Evolutionary conservation across 768 basidiomycete species (phyloP), one percentile per base, ranked within the genome.

Genomic region (Mrakia frigida): DNA sequence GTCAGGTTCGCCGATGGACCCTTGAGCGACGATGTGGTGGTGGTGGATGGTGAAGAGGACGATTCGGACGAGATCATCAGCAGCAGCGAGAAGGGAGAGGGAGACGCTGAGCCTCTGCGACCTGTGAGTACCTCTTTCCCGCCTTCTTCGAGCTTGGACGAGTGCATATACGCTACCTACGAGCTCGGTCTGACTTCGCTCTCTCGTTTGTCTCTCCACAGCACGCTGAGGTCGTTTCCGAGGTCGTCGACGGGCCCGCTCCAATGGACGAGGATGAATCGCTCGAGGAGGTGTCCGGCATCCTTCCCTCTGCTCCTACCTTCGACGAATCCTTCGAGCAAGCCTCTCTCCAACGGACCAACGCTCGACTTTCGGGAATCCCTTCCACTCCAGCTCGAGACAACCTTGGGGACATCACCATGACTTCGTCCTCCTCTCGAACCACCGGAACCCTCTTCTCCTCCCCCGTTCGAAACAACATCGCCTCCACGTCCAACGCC

Each of bases 61-160:
- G 65, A 60, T 18, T 60, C 59, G n/a, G 59, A 63, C 61, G 61
- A 68, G 65, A 39, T 68, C 37, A n/a, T 68, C 37, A 68, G 65
- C 65, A 68, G 65, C 39, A 68, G 65, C 37, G 65, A 68, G 65
- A 68, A 39, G 65, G 65, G 65, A 68, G 65, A 68, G 25, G 65
- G 65, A 3, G 65, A 68, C 37, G 65, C 65, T 9, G 33, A 35
- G 35, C 65, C 65, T 13, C 37, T 68, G 65, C 35, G 35, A 39
- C 65, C 65, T 37, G 65, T 68, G 37, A 43, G 65, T 68, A 23
- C 37, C 25, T 39, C 23, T 21, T 18, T 25, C 35, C 13, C 21
- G 16, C 1, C 28, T 28, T 31, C n/a, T 14, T 0, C n/a, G n/a
- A 11, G 33, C 63, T 21, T 18, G 1, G 9, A 14, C 4, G 63